Conservation (phyloP, 2,329 filamentous ascomycete species). For the Scopulariopsis brevicaulis region DNA sequence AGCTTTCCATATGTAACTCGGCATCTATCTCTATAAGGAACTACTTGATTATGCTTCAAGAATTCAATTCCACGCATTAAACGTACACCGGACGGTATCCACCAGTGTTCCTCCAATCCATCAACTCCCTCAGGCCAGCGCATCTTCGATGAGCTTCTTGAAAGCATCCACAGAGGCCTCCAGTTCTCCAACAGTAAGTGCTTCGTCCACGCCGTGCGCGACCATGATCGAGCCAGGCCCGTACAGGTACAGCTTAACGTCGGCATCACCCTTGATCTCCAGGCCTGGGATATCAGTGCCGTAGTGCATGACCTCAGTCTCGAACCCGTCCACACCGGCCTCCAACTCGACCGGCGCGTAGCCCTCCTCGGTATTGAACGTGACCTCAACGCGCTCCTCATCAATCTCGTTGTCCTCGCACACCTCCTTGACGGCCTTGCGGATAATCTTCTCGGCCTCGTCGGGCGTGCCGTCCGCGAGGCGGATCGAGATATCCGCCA, state of each 20-base stretch:
- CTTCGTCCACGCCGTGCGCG: constrained; percentile 77
- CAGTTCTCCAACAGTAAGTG: constrained; percentile 62
- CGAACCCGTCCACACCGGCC: constrained; percentile 73
- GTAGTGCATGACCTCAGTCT: constrained; percentile 76
- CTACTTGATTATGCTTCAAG: no score
- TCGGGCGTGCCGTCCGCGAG: constrained; percentile 63
- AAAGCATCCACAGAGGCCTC: constrained; percentile 72
- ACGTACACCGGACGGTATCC: no score
- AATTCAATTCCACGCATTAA: no score
- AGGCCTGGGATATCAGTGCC: constrained; percentile 84
- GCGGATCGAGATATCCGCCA: constrained; percentile 58
- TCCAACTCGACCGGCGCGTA: constrained; percentile 56
- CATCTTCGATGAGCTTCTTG: constrained; percentile 54
- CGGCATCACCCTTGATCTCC: constrained; percentile 41
- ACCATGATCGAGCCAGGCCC: constrained; percentile 69
- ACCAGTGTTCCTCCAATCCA: no score
- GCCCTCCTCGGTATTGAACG: background rate
- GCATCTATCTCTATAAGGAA: no score
- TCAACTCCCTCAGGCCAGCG: constrained; percentile 15
- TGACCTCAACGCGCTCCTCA: constrained; percentile 52
- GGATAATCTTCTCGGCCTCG: constrained; percentile 42
- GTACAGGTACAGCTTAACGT: constrained; percentile 47
- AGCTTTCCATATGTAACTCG: no score
- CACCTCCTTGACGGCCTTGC: constrained; percentile 39
- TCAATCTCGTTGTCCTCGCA: constrained; percentile 43